Percentiles rank a stretch among this genome's conserved stretches.
These are phyloP conservation scores for Grosmannia serpens DNA, from an alignment of 2,329 filamentous ascomycete species.

Conservation along the genomic window DNA sequence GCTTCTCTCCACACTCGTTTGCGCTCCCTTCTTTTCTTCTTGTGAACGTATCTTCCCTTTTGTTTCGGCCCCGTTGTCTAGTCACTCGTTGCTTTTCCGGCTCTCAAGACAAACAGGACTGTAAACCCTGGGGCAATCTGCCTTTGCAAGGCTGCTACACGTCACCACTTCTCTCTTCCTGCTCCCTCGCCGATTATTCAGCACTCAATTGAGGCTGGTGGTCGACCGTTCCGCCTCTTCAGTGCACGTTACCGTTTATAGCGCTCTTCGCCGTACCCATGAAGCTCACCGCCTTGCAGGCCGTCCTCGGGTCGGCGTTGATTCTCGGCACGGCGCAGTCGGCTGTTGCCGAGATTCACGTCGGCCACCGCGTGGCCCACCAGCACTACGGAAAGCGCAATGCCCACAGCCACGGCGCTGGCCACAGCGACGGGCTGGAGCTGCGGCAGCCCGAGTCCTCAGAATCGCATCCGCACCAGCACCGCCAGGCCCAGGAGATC, in stretches of 20 bases:
- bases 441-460: conserved; percentile 5
- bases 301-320: conserved; percentile 36
- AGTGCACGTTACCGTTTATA: too few species aligned
- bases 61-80: background rate
- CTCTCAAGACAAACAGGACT: background rate
- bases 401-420: conserved; percentile 20
- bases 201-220: too few species aligned
- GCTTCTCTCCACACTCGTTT: background rate
- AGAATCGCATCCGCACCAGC: conserved; percentile 10
- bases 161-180: too few species aligned
- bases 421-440: background rate
- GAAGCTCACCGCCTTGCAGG: conserved; percentile 40
- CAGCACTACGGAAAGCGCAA: conserved; percentile 20
- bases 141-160: background rate
- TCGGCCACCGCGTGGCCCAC: conserved; percentile 24
- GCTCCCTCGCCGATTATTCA: background rate
- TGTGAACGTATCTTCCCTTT: background rate
- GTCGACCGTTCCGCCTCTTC: too few species aligned
- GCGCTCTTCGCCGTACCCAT: conserved; percentile 22
- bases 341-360: conserved; percentile 23
- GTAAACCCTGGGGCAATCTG: background rate
- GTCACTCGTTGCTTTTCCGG: background rate
- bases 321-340: conserved; percentile 32
- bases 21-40: background rate
- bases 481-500: conserved; percentile 11